Base-by-base conservation (phyloP, 2,329 filamentous ascomycete species). In the Microdochium nivale region DNA sequence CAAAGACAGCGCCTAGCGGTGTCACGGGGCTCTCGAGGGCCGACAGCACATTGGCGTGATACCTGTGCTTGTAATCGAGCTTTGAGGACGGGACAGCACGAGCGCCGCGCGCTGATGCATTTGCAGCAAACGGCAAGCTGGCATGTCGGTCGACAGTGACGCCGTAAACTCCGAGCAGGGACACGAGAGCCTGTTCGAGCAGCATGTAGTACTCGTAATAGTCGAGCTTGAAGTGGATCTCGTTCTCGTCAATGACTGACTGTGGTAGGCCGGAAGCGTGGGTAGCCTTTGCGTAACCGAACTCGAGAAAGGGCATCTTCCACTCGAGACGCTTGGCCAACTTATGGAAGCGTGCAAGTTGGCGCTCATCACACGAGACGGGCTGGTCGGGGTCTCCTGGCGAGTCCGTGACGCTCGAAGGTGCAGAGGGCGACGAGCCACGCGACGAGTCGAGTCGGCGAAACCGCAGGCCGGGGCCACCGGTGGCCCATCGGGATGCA, bases 141-240 rank as follows among this genome's bases (percentile, higher is more conserved):
- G 58, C 53, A 5, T 58, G 61, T 0, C 69, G 65, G 0, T 71
- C 66, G 0, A 88, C 70, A 0, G 64, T 62, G 4, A 87, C 73
- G 8, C 78, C 81, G 53, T 83, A 86, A 0, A 87, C 77, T 0
- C 75, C 75, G n/a, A 87, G 75, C 1, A 87, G 69, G 47, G 84
- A 78, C 1, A 87, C 83, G 8, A 89, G 72, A 0, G 84, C 84
- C 27, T 86, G 80, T 67, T 90, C 86, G 7, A 89, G 77, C 33
- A 87, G 75, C 49, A 81, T 80, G 68, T 89, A 89, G 65, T 85
- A 89, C 61, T 90, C 86, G 66, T 87, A 83, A 56, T 89, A 90
- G 61, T 89, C 86, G 8, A 89, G 75, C 64, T 89, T 88, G 71
- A 89, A 89, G 75, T 88, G 88, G 16, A 80, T 74, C 64, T 85